Evolutionary conservation across 441 rosid species (phyloP).

Genomic region (Populus tomentosa): DNA sequence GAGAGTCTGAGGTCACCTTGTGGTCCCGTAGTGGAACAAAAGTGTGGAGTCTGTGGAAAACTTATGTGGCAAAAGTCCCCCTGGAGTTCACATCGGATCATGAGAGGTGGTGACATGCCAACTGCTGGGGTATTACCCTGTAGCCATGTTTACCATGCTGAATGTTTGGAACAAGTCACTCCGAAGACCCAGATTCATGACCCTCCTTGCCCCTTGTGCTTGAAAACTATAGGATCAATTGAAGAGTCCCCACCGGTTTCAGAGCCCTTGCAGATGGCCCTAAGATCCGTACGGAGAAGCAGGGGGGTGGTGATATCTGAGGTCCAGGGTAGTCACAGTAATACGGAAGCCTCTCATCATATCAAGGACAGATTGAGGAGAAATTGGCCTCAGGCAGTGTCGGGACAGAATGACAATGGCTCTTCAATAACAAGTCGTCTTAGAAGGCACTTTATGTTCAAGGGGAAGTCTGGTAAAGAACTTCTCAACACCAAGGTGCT

Average conservation of each 20-base stretch:
- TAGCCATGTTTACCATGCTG: conserved; percentile 82
- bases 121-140: conserved; percentile 74
- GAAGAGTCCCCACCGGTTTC: conserved; percentile 50
- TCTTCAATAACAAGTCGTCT: conserved; percentile 42
- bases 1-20: conserved; percentile 37
- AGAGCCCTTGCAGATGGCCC: conserved; percentile 65
- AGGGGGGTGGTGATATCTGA: conserved; percentile 43
- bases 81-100: conserved; percentile 74
- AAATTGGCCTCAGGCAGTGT: conserved; percentile 29
- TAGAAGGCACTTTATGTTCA: conserved; percentile 42
- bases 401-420: conserved; percentile 24
- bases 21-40: conserved; percentile 32
- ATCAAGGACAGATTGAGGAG: conserved; percentile 36
- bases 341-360: conserved; percentile 27
- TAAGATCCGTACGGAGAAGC: conserved; percentile 58
- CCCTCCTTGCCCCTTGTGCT: conserved; percentile 77
- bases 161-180: conserved; percentile 81
- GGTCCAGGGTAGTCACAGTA: conserved; percentile 22
- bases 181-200: conserved; percentile 62
- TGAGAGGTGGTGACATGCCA: conserved; percentile 79
- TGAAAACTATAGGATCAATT: conserved; percentile 36
- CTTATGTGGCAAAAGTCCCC: conserved; percentile 73
- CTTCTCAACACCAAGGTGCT: conserved; percentile 26
- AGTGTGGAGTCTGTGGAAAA: conserved; percentile 74
- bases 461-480: conserved; percentile 34